Evolutionary conservation across 176 grass and related monocot genomes (phyloP), one percentile per base, ranked within the genome.

Genomic region (Oryza officinalis): DNA sequence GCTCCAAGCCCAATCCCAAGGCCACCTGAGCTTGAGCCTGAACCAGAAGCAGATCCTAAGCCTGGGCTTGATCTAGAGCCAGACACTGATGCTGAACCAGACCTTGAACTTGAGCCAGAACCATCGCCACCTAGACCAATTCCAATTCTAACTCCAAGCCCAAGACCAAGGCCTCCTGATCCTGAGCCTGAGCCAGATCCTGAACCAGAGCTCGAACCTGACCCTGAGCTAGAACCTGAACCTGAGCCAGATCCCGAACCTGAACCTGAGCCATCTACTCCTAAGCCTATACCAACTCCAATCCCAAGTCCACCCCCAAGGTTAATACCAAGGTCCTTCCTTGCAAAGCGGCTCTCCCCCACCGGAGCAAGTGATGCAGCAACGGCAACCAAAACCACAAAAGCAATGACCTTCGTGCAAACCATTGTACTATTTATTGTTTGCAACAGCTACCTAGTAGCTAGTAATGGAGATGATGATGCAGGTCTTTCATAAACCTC

Each of bases 311-410:
- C 87, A 71, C 67, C 80, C 11, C 91, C 91, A 4, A 94, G 73
- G 67, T 84, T 83, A 41, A 94, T 15, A 12, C 89, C 89, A 17
- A 97, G 87, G 85, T 87, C 94, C 81, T 92, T 94, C 52, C 89
- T 69, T 52, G 89, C 71, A 15, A 28, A 3, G 47, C 94, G 91
- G 35, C 83, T 65, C 69, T 88, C 91, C 0, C 73, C 65, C 17
- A 74, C 54, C 23, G 67, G 49, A 27, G 71, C 76, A 41, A 85
- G 66, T n/a, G 70, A 80, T 14, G 59, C 74, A 8, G 25, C 89
- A 27, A 63, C 64, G 30, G 73, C 30, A 44, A 41, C 10, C 13
- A 78, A 63, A 59, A 77, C 18, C 11, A 47, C 83, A 26, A 86
- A 38, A 57, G 72, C 40, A 54, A 73, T 35, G 14, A 17, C 35